Conservation (phyloP, 176 grass and related monocot species). For the Lolium multiflorum region DNA sequence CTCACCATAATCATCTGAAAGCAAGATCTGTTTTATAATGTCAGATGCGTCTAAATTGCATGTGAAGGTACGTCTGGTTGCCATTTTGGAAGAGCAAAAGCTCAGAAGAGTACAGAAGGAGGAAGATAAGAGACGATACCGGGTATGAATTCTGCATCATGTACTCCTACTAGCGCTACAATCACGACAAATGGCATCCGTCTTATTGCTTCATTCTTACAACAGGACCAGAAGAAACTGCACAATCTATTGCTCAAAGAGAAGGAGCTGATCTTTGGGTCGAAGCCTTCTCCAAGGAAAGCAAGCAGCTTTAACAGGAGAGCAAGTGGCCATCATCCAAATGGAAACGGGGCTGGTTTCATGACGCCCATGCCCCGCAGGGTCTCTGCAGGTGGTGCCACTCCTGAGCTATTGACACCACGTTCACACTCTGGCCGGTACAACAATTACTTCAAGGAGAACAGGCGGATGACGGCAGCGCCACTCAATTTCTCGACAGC, state of each 20-base stretch:
- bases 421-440: conserved; percentile 71
- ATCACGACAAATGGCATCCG: neutral
- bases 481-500: conserved; percentile 65
- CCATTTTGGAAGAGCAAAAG: conserved; percentile 96
- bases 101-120: conserved; percentile 82
- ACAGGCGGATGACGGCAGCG: conserved; percentile 49
- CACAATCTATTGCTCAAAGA: conserved; percentile 82
- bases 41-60: conserved; percentile 28
- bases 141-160: conserved; percentile 51
- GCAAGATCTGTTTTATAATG: conserved; percentile 29
- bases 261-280: conserved; percentile 80
- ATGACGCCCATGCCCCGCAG: conserved; percentile 72
- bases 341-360: conserved; percentile 75
- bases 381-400: conserved; percentile 67
- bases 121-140: conserved; percentile 69
- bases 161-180: neutral
- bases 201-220: conserved; percentile 12
- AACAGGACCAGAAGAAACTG: conserved; percentile 89
- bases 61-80: conserved; percentile 80
- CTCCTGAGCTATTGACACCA: conserved; percentile 84
- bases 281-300: conserved; percentile 74
- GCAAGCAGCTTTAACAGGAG: conserved; percentile 68
- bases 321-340: conserved; percentile 56
- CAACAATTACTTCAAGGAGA: conserved; percentile 77
- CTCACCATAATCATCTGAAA: conserved; percentile 13